Evolutionary conservation across 2,329 filamentous ascomycete genomes (phyloP), one percentile per base, ranked within the genome.

Genomic region (Colletotrichum tamarilloi): DNA sequence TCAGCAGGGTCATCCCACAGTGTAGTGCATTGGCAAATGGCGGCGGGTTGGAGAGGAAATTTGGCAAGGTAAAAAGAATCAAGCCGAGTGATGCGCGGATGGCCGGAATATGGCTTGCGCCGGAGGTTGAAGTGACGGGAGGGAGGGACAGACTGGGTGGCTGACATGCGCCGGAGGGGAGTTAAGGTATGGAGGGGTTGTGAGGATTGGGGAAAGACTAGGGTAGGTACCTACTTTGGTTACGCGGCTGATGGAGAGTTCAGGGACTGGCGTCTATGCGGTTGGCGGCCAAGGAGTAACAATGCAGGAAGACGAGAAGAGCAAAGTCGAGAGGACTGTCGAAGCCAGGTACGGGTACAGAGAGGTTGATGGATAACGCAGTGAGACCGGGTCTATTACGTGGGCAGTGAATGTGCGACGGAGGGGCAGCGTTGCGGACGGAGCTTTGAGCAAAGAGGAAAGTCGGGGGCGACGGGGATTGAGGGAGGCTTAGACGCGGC

Each of bases 1-100:
- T 73, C 71, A 73, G 71, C 67, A 73, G 71, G 71, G 71, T 28
- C n/a, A 71, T 73, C 67, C 67, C 56, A 65, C 60, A 38, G 49
- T 57, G 60, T 19, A 38, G 32, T 58, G 24, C 24, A 6, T 38
- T 38, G 26, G 38, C 32, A 65, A 38, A 72, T 16, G 35, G 24
- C 26, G 38, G 38, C 24, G 24, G 11, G n/a, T 56, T 42, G 53
- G 30, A 56, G 19, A 32, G 32, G 56, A 22, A 26, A 62, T 57
- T 63, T 19, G 62, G 49, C 57, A 38, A 42, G n/a, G 49, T 49
- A 16, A 52, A 7, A 38, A 24, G 35, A 30, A 9, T 24, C 28
- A 46, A 58, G 30, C 35, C 59, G 42, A 30, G 38, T 28, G 30
- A 59, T 49, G 62, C 24, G 62, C 26, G 22, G 24, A 42, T 52